Evolutionary conservation across 2,329 filamentous ascomycete species (phyloP), one percentile per base, ranked within the genome.

Genomic region (Decorospora gaudefroyi): DNA sequence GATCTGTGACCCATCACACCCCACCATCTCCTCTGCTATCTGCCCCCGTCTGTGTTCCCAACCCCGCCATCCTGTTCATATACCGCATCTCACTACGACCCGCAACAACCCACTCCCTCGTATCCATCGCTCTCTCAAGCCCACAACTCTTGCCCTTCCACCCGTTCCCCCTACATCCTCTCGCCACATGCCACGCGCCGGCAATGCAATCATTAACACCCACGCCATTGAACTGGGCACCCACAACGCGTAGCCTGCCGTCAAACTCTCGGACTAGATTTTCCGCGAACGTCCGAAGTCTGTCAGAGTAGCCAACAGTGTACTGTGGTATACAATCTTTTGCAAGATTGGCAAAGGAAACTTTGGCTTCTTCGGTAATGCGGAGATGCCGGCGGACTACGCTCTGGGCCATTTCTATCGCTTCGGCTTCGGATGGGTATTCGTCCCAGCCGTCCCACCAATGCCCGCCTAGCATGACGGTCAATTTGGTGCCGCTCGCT

Each of bases 391-490:
- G 80, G 50, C 79, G 72, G 1, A 96, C 74, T 5, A 95, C 75
- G 1, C 76, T 71, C 49, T 81, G 80, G 22, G 91, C 90, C 79
- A 92, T 86, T 4, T 71, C 65, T 17, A 87, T 73, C 11, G 83
- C 90, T 54, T 87, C 79, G 10, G 84, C 76, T 49, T 84, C 78
- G 36, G 79, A 74, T 0, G 90, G 90, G 44, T 81, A 82, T 26
- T 75, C 72, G 2, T 70, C 62, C 74, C 79, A 83, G 45, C 75
- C 79, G 66, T 90, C 79, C 89, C 89, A 97, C 80, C 88, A 90
- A 72, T 96, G 90, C 1, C 93, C 93, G 46, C 93, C 93, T 43
- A 99, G 76, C 84, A 99, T 95, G 58, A 97, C 88, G 11, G 92
- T 96, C 39, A 97, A 72, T 69, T 95, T 96, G 10, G 90, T 95